Evolutionary conservation across 352 stramenopile species (phyloP).

Genomic region (Phytophthora agathidicida): DNA sequence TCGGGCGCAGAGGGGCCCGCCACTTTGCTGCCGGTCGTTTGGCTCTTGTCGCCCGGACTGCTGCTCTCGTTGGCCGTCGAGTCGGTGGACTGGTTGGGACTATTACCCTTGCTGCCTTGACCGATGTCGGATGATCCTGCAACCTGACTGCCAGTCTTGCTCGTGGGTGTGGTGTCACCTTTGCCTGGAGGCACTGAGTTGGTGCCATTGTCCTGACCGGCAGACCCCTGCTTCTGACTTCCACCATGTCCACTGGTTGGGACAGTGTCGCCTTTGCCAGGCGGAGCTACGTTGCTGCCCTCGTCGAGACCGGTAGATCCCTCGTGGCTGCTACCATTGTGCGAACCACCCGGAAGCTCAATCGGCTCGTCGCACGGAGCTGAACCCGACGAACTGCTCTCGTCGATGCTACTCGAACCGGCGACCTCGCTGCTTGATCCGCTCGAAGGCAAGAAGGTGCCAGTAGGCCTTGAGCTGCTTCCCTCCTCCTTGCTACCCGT

Average conservation of each 20-base stretch:
- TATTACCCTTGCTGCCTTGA: slow-evolving; percentile 15
- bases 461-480: background rate
- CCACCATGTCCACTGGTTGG: too few relatives aligned
- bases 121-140: slow-evolving; percentile 7
- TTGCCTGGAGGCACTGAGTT: too few relatives aligned
- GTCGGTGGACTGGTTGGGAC: slow-evolving; percentile 8
- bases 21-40: slow-evolving; percentile 20
- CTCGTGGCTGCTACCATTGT: background rate
- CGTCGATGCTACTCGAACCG: background rate
- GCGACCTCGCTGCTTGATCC: background rate
- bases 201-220: too few relatives aligned
- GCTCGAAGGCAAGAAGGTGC: background rate
- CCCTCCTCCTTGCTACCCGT: slow-evolving; percentile 1
- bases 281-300: slow-evolving; percentile 1
- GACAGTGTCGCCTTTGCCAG: too few relatives aligned
- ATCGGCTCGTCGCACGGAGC: slow-evolving; percentile 6
- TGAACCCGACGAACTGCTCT: slow-evolving; percentile 9
- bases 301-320: slow-evolving; percentile 1
- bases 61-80: slow-evolving; percentile 14
- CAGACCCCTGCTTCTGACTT: too few relatives aligned
- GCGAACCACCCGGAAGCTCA: slow-evolving; percentile 3
- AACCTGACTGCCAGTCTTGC: slow-evolving; percentile 14
- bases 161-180: background rate
- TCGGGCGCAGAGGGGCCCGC: slow-evolving; percentile 12
- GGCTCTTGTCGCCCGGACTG: background rate